phyloP scores from a whole-genome alignment of 345 rosid species.

The Anacardium occidentale region DNA sequence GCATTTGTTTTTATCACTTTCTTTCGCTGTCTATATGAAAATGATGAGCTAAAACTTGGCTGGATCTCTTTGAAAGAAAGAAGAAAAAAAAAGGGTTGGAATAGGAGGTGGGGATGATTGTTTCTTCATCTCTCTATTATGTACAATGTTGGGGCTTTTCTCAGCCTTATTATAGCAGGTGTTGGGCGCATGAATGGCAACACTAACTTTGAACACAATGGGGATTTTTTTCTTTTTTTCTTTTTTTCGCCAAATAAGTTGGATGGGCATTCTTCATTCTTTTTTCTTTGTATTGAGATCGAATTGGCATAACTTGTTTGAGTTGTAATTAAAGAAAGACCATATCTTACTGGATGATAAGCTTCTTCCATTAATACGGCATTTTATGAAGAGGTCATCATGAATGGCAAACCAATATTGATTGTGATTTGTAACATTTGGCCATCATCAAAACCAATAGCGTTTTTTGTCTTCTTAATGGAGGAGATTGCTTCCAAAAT shows the following conservation, averaged over 20 bases:
- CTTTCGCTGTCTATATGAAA: not conserved
- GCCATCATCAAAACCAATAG: not conserved
- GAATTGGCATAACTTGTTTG: too few species aligned
- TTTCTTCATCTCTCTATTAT: not conserved
- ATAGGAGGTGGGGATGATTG: not conserved
- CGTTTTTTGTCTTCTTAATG: not conserved
- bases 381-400: too few species aligned
- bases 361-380: too few species aligned
- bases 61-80: not conserved
- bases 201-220: not conserved
- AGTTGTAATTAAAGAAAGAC: too few species aligned
- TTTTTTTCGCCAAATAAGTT: too few species aligned
- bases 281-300: too few species aligned
- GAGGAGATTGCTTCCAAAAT: not conserved
- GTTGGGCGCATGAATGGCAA: not conserved
- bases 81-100: not conserved
- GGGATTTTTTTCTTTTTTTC: not conserved
- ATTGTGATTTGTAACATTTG: not conserved
- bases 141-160: not conserved
- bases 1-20: conserved; percentile 12
- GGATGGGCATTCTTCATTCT: too few species aligned
- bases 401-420: not conserved
- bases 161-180: not conserved
- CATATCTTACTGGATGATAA: too few species aligned
- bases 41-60: not conserved